These are phyloP conservation scores for Dendrocalamus sinicus DNA, from an alignment of 176 grass and related monocot species.

Conservation along the genomic window DNA sequence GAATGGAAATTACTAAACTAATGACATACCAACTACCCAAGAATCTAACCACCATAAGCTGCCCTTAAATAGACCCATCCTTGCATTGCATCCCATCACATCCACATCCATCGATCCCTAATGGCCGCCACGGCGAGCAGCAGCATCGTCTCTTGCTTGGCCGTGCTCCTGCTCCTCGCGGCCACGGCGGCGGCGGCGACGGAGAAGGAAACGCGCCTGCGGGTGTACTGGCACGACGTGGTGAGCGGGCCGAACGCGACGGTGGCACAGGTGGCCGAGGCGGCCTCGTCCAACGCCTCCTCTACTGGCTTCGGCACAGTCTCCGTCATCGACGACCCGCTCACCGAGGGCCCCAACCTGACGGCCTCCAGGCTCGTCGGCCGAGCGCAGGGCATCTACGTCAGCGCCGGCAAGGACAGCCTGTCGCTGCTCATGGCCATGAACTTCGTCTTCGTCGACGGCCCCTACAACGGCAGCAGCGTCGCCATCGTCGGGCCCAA, in stretches of 20 bases:
- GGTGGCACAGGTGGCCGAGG: slow-evolving; percentile 8
- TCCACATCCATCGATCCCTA: neutral
- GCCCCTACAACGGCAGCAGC: slow-evolving; percentile 57
- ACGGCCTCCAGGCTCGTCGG: slow-evolving; percentile 42
- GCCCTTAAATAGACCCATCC: neutral
- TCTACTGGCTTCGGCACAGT: slow-evolving; percentile 41
- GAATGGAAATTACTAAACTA: too few relatives aligned
- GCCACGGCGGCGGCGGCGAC: neutral
- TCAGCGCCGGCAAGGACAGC: slow-evolving; percentile 25
- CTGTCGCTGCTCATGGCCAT: slow-evolving; percentile 58
- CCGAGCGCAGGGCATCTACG: slow-evolving; percentile 63
- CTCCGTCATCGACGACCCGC: slow-evolving; percentile 55
- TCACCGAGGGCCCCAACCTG: slow-evolving; percentile 47
- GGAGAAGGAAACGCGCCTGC: slow-evolving; percentile 47
- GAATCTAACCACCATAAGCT: too few relatives aligned
- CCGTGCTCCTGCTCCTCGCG: neutral
- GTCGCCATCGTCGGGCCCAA: slow-evolving; percentile 62
- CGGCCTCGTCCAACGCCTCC: neutral
- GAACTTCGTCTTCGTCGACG: slow-evolving; percentile 57
- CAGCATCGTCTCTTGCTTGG: neutral
- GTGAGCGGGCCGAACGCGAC: slow-evolving; percentile 55
- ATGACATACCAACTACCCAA: too few relatives aligned
- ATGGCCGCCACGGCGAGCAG: neutral
- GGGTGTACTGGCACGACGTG: slow-evolving; percentile 80
- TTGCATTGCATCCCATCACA: neutral